These are phyloP conservation scores for Setaria italica DNA, from an alignment of 202 grass and related monocot genomes.

Conservation along the genomic window DNA sequence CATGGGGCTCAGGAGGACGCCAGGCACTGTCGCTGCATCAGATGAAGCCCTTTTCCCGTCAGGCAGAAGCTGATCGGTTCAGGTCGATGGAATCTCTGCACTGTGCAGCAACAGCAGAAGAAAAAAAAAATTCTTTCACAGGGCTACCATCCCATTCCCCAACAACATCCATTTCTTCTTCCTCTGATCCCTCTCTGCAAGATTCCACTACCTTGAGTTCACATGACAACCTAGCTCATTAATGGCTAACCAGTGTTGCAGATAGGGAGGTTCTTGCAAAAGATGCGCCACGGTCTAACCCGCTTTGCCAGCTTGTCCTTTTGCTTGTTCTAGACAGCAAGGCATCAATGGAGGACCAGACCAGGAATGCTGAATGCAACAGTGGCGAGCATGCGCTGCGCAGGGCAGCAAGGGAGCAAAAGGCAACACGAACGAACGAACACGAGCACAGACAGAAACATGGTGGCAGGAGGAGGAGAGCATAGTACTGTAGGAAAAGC, in stretches of 20 bases:
- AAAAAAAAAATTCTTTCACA: neutral
- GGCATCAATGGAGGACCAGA: neutral
- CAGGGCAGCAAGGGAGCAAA: neutral
- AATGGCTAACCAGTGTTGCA: neutral
- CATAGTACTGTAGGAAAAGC: neutral
- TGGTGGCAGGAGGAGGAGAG: neutral
- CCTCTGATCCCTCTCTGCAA: neutral
- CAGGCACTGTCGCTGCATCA: slow-evolving; percentile 42
- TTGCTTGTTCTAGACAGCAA: slow-evolving; percentile 44
- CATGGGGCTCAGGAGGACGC: neutral
- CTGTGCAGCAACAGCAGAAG: neutral
- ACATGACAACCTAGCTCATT: slow-evolving; percentile 31
- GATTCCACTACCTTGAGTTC: slow-evolving; percentile 36
- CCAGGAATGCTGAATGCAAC: slow-evolving; percentile 4
- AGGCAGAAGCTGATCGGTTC: slow-evolving; percentile 48
- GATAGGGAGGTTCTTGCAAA: slow-evolving; percentile 19
- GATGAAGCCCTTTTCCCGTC: slow-evolving; percentile 41
- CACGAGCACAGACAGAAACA: slow-evolving; percentile 7
- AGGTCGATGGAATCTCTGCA: slow-evolving; percentile 53
- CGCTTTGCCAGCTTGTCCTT: slow-evolving; percentile 34
- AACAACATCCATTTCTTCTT: neutral
- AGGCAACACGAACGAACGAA: neutral
- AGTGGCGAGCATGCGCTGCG: neutral
- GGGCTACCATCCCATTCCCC: slow-evolving; percentile 7
- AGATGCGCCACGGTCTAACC: neutral